phyloP scores from a whole-genome alignment of 768 basidiomycete genomes.

The Tylopilus plumbeoviolaceoides region DNA sequence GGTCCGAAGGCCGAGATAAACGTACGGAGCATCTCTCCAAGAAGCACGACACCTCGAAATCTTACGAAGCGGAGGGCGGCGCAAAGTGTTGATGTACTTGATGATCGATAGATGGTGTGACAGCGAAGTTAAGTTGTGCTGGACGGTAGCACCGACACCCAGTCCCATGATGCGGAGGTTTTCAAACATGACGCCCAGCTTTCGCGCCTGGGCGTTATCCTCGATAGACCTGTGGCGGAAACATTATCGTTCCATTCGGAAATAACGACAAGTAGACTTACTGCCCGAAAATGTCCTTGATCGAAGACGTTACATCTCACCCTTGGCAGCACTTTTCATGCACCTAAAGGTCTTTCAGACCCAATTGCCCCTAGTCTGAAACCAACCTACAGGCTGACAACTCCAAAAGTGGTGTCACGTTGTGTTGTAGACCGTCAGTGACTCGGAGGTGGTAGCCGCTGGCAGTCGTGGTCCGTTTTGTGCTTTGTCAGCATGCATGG shows the following conservation, averaged over 20 bases:
- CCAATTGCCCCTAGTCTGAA: too few species aligned
- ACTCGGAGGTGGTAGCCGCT: too few species aligned
- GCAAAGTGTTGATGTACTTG: constrained; percentile 37
- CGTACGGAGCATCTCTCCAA: constrained; percentile 74
- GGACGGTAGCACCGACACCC: constrained; percentile 40
- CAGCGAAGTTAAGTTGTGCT: constrained; percentile 49
- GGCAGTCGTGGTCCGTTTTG: too few species aligned
- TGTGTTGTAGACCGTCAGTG: too few species aligned
- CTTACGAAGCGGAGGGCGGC: constrained; percentile 60
- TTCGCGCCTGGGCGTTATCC: constrained; percentile 32
- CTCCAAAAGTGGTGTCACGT: too few species aligned
- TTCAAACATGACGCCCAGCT: constrained; percentile 49
- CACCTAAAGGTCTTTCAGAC: too few species aligned
- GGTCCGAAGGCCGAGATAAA: constrained; percentile 25
- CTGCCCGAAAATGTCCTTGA: constrained; percentile 14
- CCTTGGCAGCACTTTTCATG: too few species aligned
- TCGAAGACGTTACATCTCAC: constrained; percentile 7
- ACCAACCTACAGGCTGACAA: too few species aligned
- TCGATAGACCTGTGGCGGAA: constrained; percentile 28
- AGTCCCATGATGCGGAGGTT: constrained; percentile 51
- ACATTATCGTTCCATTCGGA: not conserved
- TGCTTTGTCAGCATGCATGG: too few species aligned
- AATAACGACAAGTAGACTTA: not conserved
- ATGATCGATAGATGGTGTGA: constrained; percentile 42
- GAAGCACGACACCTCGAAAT: constrained; percentile 58